Evolutionary conservation across 257 asterid species (phyloP).

Genomic region (Leonotis leonurus): DNA sequence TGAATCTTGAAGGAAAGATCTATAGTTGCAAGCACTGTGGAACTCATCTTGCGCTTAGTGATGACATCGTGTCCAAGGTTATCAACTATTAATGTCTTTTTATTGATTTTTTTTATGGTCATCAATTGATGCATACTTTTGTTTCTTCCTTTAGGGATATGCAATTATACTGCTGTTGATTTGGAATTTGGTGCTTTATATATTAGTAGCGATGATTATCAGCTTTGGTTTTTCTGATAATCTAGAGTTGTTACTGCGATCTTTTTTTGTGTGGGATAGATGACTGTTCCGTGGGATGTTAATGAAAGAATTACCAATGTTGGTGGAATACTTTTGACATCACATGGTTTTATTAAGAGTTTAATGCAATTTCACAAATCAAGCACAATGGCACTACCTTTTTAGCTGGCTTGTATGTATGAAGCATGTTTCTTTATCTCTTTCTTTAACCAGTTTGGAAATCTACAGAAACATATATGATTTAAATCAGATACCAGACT

Average conservation of each 20-base stretch:
- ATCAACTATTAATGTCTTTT: background rate
- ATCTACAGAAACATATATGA: too few relatives aligned
- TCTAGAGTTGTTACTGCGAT: slow-evolving; percentile 1
- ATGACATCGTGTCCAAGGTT: slow-evolving; percentile 79
- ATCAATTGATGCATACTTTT: background rate
- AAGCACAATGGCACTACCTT: background rate
- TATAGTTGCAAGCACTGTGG: slow-evolving; percentile 84
- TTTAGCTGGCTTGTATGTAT: too few relatives aligned
- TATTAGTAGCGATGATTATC: background rate
- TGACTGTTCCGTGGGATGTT: slow-evolving; percentile 14
- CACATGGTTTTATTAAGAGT: too few relatives aligned
- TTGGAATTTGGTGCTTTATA: background rate
- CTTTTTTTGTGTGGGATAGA: slow-evolving; percentile 12
- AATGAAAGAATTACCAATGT: background rate
- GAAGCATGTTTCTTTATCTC: too few relatives aligned
- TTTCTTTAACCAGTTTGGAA: too few relatives aligned
- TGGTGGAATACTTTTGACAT: background rate
- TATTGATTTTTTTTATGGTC: background rate
- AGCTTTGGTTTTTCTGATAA: background rate
- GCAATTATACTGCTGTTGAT: background rate
- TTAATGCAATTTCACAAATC: too few relatives aligned
- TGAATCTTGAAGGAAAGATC: slow-evolving; percentile 73
- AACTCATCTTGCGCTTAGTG: slow-evolving; percentile 65
- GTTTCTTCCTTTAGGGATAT: background rate
- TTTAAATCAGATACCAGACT: too few relatives aligned